phyloP scores from a whole-genome alignment of 305 asterid species.

The Solanum hybrid region DNA sequence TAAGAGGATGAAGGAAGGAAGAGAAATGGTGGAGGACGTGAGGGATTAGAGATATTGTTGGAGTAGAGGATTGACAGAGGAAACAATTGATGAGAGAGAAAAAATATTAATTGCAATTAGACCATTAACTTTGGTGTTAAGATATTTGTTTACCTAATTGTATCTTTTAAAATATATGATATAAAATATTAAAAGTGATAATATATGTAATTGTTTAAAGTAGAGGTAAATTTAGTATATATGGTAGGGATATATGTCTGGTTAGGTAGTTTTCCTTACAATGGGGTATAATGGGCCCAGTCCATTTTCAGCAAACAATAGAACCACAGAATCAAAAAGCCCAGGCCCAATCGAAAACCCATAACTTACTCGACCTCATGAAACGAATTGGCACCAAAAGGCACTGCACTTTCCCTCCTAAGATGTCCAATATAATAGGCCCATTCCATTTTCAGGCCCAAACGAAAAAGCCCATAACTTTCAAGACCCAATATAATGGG shows the following conservation, averaged over 20 bases:
- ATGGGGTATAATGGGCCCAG: background rate
- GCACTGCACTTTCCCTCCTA: slow-evolving; percentile 27
- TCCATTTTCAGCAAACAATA: background rate
- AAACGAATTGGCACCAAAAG: slow-evolving; percentile 26
- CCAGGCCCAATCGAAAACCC: slow-evolving; percentile 4
- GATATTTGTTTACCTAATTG: background rate
- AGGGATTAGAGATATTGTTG: too few species aligned
- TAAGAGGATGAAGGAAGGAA: too few species aligned
- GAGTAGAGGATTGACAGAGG: too few species aligned
- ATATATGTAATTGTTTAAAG: background rate
- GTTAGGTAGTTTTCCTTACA: background rate
- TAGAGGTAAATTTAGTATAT: too few species aligned
- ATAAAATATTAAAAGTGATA: too few species aligned
- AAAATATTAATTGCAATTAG: too few species aligned
- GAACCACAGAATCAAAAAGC: background rate
- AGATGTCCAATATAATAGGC: background rate
- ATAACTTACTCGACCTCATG: background rate
- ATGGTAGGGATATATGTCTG: too few species aligned
- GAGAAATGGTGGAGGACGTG: too few species aligned
- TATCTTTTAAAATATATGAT: too few species aligned
- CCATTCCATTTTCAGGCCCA: background rate
- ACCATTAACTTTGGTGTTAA: too few species aligned
- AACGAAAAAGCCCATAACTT: background rate
- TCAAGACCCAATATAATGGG: background rate
- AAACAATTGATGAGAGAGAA: too few species aligned